These are phyloP conservation scores for Rhizophagus clarus DNA, from an alignment of 192 early-diverging fungal genomes.

Conservation along the genomic window DNA sequence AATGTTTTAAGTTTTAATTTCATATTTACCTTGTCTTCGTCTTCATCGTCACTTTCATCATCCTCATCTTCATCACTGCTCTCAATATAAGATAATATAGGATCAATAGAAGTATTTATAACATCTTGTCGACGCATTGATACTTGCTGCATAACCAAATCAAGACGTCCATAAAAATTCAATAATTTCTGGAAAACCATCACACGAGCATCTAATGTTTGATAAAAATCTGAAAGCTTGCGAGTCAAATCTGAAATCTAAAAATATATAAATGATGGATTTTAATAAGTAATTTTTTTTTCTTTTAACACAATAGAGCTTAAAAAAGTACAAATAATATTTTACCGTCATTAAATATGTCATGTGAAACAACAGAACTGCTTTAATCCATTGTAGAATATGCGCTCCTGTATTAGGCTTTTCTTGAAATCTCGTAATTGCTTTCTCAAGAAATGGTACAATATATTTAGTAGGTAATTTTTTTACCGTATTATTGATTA, in stretches of 20 bases:
- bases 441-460: constrained; percentile 51
- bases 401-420: constrained; percentile 48
- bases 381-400: constrained; percentile 56
- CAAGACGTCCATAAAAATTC: constrained; percentile 54
- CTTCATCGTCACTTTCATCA: constrained; percentile 35
- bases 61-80: constrained; percentile 35
- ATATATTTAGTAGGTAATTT: constrained; percentile 54
- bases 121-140: constrained; percentile 41
- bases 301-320: neutral
- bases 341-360: constrained; percentile 59
- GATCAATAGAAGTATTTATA: constrained; percentile 42
- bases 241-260: constrained; percentile 50
- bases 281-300: neutral
- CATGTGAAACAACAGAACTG: constrained; percentile 50
- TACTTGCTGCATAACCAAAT: constrained; percentile 53
- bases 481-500: constrained; percentile 51
- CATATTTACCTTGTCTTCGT: neutral
- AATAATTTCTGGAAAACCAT: constrained; percentile 49
- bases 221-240: constrained; percentile 55
- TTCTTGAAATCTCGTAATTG: constrained; percentile 50
- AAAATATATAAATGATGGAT: neutral
- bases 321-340: neutral
- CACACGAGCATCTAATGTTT: constrained; percentile 49
- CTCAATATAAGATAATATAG: constrained; percentile 52
- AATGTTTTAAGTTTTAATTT: neutral